Evolutionary conservation across 345 rosid species (phyloP).

Genomic region (Eucalyptus lansdowneana): DNA sequence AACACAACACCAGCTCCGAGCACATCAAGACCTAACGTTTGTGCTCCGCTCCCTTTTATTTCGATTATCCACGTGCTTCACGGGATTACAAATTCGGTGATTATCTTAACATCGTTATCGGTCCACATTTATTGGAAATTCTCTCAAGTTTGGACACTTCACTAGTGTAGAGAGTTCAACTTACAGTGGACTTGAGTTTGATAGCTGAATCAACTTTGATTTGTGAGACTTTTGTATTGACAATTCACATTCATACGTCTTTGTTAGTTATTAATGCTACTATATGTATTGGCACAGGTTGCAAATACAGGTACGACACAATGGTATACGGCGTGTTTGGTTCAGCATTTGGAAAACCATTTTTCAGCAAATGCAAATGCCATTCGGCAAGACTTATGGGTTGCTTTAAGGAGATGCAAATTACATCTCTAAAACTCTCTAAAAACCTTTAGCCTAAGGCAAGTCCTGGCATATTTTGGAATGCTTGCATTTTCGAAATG

Average conservation of each 20-base stretch:
- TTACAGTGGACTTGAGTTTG: neutral
- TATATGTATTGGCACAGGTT: neutral
- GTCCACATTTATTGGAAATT: neutral
- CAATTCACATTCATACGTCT: neutral
- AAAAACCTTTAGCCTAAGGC: neutral
- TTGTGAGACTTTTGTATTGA: neutral
- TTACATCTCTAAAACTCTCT: too few species aligned
- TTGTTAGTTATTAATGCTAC: neutral
- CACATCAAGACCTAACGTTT: neutral
- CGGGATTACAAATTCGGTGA: neutral
- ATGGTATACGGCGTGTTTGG: fast-evolving
- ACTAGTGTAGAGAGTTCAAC: neutral
- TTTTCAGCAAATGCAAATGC: too few species aligned
- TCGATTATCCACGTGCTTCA: neutral
- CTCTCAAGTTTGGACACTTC: neutral
- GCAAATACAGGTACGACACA: neutral
- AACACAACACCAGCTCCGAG: neutral
- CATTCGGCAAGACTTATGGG: neutral
- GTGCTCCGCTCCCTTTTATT: neutral
- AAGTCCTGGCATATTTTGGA: too few species aligned
- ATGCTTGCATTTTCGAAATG: too few species aligned
- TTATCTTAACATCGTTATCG: neutral
- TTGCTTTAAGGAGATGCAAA: too few species aligned
- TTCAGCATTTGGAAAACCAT: neutral
- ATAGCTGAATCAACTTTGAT: neutral